phyloP scores from a whole-genome alignment of 1,139 yeast genomes.

The Pichia terricola region DNA sequence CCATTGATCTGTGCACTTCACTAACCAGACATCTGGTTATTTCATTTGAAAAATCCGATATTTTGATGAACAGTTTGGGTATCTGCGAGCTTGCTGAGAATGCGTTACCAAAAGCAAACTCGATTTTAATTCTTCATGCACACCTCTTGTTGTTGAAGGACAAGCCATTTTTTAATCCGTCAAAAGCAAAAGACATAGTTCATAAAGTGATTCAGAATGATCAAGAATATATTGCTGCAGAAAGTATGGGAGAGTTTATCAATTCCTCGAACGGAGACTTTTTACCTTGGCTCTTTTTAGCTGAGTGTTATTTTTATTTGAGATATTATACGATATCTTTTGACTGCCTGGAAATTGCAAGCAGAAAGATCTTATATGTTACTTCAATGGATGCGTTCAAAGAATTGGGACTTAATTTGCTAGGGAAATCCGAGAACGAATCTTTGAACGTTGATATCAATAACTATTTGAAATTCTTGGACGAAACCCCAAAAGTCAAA shows the following conservation, averaged over 20 bases:
- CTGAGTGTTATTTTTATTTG: slow-evolving; percentile 37
- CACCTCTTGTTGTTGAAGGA: slow-evolving; percentile 32
- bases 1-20: slow-evolving; percentile 27
- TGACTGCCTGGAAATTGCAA: slow-evolving; percentile 11
- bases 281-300: slow-evolving; percentile 49
- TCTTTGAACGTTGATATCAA: background rate
- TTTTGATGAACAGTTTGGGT: slow-evolving; percentile 37
- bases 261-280: slow-evolving; percentile 26
- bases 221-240: slow-evolving; percentile 6
- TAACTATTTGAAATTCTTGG: slow-evolving; percentile 1
- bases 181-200: slow-evolving; percentile 30
- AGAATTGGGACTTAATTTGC: slow-evolving; percentile 1
- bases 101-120: slow-evolving; percentile 36
- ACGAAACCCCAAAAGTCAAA: background rate
- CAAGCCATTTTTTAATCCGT: slow-evolving; percentile 24
- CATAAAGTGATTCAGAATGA: slow-evolving; percentile 24
- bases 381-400: background rate
- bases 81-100: slow-evolving; percentile 40
- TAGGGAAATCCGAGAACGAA: background rate
- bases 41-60: slow-evolving; percentile 41
- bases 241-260: slow-evolving; percentile 4
- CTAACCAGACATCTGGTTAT: slow-evolving; percentile 46
- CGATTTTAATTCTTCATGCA: slow-evolving; percentile 38
- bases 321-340: slow-evolving; percentile 4
- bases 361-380: slow-evolving; percentile 7